Conservation (phyloP, 2,329 filamentous ascomycete species). For the Lasiodiplodia sp. region DNA sequence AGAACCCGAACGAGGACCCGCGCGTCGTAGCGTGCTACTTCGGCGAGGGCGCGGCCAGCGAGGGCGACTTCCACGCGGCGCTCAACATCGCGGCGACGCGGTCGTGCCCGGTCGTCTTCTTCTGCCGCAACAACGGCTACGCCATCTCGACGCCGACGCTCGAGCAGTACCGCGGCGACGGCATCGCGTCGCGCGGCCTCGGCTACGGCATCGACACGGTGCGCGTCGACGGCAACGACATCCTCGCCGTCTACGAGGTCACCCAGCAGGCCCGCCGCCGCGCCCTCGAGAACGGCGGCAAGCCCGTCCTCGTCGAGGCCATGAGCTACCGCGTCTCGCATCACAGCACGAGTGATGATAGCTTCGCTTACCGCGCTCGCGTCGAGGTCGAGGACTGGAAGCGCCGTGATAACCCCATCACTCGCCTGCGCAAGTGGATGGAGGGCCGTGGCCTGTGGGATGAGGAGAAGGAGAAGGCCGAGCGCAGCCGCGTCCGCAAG, state of each 20-base stretch:
- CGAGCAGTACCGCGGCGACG: constrained; percentile 90
- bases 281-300: constrained; percentile 80
- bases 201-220: constrained; percentile 96
- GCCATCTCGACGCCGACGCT: constrained; percentile 89
- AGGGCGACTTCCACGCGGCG: constrained; percentile 91
- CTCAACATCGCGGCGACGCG: constrained; percentile 90
- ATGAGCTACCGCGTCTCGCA: constrained; percentile 99
- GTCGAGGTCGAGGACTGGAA: constrained; percentile 98
- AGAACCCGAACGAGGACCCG: constrained; percentile 65
- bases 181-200: constrained; percentile 84
- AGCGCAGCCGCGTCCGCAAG: constrained; percentile 70
- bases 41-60: constrained; percentile 87
- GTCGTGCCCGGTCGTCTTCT: constrained; percentile 86
- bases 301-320: constrained; percentile 86
- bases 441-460: constrained; percentile 85
- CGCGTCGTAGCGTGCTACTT: constrained; percentile 85
- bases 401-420: constrained; percentile 85
- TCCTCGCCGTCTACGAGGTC: constrained; percentile 85
- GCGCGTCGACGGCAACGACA: constrained; percentile 91
- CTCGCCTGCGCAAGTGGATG: constrained; percentile 86
- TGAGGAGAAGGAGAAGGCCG: constrained; percentile 79
- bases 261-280: constrained; percentile 78
- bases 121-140: constrained; percentile 93
- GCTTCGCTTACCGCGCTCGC: constrained; percentile 91
- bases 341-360: constrained; percentile 96